These are phyloP conservation scores for Phytophthora idaei DNA, from an alignment of 352 stramenopile species.

Conservation along the genomic window DNA sequence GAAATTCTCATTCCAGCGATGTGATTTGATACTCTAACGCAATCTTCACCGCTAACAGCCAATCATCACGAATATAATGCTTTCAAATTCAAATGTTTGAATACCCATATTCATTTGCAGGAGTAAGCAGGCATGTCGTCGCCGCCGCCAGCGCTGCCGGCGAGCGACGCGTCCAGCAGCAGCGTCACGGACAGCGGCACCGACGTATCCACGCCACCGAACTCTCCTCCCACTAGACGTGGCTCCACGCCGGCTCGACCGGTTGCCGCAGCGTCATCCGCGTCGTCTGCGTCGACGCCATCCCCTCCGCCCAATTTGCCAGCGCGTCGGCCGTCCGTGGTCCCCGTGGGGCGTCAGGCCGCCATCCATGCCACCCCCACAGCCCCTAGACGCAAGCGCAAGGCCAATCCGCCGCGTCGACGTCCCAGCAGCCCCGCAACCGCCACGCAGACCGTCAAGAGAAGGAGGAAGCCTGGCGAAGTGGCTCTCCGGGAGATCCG, in stretches of 20 bases:
- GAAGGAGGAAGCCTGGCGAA: conserved; percentile 68
- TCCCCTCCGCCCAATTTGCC: conserved; percentile 38
- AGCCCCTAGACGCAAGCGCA: conserved; percentile 41
- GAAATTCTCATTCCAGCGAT: neutral
- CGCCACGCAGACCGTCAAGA: conserved; percentile 42
- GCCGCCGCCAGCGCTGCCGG: conserved; percentile 5
- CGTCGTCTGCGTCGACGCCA: conserved; percentile 29
- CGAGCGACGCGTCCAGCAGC: conserved; percentile 35
- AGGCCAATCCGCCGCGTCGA: conserved; percentile 31
- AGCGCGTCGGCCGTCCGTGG: conserved; percentile 32
- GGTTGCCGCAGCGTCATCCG: conserved; percentile 12
- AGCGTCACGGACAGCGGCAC: conserved; percentile 43
- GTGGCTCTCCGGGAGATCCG: conserved; percentile 96
- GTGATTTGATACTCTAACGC: neutral
- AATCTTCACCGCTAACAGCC: neutral
- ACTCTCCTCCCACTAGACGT: conserved; percentile 32
- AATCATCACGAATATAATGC: conserved; percentile 4
- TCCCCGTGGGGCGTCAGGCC: conserved; percentile 44
- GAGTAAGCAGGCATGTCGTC: conserved; percentile 23
- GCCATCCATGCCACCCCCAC: conserved; percentile 49
- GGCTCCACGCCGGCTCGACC: neutral
- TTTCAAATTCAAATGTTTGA: conserved; percentile 18
- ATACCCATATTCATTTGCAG: neutral
- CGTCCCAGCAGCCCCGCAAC: conserved; percentile 11
- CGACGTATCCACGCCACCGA: conserved; percentile 32